Conservation (phyloP, 805 yeast genomes). For the Suhomyces sp. region DNA sequence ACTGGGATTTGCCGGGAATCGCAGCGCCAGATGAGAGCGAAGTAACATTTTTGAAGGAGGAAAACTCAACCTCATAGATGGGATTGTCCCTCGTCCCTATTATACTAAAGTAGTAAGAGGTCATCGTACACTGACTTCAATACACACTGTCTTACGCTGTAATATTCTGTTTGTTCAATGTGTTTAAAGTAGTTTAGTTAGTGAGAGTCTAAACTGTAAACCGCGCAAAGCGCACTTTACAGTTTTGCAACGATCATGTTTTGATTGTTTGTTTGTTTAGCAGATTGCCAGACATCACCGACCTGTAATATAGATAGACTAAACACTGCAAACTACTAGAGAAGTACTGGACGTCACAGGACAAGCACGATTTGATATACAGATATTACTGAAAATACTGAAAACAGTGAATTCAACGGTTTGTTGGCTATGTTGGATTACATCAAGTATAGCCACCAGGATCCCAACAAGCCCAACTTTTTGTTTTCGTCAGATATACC, state of each 20-base stretch:
- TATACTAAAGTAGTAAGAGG: constrained; percentile 87
- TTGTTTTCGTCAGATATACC: constrained; percentile 37
- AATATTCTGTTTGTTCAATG: no score
- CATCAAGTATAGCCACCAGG: constrained; percentile 11
- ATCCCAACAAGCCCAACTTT: constrained; percentile 36
- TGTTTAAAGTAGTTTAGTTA: neutral
- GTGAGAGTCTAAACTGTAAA: neutral
- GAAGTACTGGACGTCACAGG: no score
- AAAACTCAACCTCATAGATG: constrained; percentile 81
- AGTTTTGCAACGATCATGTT: constrained; percentile 1
- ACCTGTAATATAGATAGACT: neutral
- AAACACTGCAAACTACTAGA: no score
- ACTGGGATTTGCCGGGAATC: constrained; percentile 50
- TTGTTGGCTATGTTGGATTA: neutral
- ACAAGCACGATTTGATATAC: no score
- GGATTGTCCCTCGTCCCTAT: constrained; percentile 87
- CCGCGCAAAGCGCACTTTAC: neutral
- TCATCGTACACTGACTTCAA: constrained; percentile 14
- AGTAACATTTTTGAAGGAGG: constrained; percentile 49
- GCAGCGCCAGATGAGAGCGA: constrained; percentile 6
- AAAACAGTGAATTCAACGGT: no score
- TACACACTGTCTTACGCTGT: neutral
- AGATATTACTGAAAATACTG: no score
- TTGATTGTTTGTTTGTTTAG: neutral
- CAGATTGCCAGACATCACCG: neutral